These are phyloP conservation scores for Canavalia ensiformis DNA, from an alignment of 306 rosid genomes.

Conservation along the genomic window DNA sequence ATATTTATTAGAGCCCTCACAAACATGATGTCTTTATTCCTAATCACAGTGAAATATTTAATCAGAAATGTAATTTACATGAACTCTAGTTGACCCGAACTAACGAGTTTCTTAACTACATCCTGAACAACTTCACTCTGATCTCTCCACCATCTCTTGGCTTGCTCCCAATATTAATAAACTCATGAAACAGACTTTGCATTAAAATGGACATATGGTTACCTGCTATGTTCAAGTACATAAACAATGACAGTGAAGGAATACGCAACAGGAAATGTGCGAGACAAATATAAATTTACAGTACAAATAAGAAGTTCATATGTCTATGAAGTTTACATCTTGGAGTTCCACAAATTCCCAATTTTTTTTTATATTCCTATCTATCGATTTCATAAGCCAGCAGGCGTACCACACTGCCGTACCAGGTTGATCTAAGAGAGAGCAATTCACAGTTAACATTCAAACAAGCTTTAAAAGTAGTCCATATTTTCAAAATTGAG, in stretches of 20 bases:
- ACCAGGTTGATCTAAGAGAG: neutral
- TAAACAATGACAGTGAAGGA: constrained; percentile 29
- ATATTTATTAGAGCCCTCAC: constrained; percentile 33
- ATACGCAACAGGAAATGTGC: neutral
- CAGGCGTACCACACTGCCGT: constrained; percentile 22
- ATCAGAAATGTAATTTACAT: constrained; percentile 59
- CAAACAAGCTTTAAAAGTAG: constrained; percentile 1
- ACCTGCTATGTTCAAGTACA: constrained; percentile 1
- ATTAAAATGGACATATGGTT: constrained; percentile 18
- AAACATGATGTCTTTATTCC: constrained; percentile 23
- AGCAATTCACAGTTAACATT: neutral
- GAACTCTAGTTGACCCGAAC: constrained; percentile 83
- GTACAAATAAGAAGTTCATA: constrained; percentile 14
- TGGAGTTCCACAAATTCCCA: neutral
- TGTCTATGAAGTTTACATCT: neutral
- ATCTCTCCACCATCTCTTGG: constrained; percentile 88
- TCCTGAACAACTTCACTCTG: constrained; percentile 70
- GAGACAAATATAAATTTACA: neutral
- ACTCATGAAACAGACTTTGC: constrained; percentile 1
- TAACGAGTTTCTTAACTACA: constrained; percentile 66
- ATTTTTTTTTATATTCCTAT: neutral
- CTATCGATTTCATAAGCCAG: constrained; percentile 21
- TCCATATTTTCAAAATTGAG: constrained; percentile 6
- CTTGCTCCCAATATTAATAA: no score
- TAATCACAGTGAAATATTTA: constrained; percentile 16